Evolutionary conservation across 129 eudicot genomes (phyloP), one percentile per base, ranked within the genome.

Genomic region (Helianthus tuberosus): DNA sequence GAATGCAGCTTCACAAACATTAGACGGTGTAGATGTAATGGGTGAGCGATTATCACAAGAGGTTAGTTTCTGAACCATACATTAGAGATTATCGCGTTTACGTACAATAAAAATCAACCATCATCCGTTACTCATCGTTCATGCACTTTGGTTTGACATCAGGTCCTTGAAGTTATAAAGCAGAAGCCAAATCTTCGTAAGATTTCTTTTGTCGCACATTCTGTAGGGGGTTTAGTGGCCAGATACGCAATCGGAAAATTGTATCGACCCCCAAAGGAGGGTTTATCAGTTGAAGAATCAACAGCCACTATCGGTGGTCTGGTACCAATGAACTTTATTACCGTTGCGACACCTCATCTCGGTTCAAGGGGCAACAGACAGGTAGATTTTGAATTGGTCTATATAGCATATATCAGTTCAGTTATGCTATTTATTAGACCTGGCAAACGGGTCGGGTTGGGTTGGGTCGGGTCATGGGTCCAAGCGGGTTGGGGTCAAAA

Each of bases 11-110:
- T 80, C 66, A 52, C 82, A 85, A 72, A 83, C 99, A 71, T 67
- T 95, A 64, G 97, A 95, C 81, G 99, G 99, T 44, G 97, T 95
- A 49, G 99, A 95, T 80, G 96, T 95, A 71, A 95, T 95, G 99
- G 99, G 96, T n/a, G 94, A 89, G n/a, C 87, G 99, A 55, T 86
- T 95, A 78, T 82, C 90, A 6, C 87, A 85, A 77, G 99, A 95
- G 99, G 99, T 95, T 62, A 0, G 81, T 71, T 58, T 74, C 55
- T 25, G 16, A 27, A 29, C 43, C 65, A 60, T 60, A 9, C 64
- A 46, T 41, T 50, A 16, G 17, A 3, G 4, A 60, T 27, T 60
- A 29, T 12, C 12, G 65, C 12, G 65, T 60, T 11, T 59, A 8
- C 25, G 6, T 4, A 12, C 6, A 8, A 9, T 20, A 3, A 6